Percentiles rank a stretch among this genome's conserved stretches.
phyloP scores from a whole-genome alignment of 2,329 filamentous ascomycete genomes.

The Nemania sp. region DNA sequence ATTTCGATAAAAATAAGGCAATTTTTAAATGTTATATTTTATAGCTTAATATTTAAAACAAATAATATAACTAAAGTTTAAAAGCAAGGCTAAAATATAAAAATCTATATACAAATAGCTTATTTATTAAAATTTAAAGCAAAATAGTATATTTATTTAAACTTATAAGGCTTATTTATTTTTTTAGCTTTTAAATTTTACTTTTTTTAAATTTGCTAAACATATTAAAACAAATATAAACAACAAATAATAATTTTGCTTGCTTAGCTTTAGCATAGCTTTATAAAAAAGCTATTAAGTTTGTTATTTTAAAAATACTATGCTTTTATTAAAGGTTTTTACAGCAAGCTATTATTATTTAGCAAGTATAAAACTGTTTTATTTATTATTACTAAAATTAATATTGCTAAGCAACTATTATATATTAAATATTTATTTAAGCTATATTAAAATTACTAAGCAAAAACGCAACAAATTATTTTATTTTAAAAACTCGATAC shows the following conservation, averaged over 20 bases:
- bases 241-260: background rate
- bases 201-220: too few species aligned
- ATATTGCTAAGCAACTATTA: too few species aligned
- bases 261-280: background rate
- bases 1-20: background rate
- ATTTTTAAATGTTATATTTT: background rate
- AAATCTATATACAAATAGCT: background rate
- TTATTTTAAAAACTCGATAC: constrained; percentile 4
- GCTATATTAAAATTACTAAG: background rate
- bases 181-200: too few species aligned
- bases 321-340: background rate
- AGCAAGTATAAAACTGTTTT: too few species aligned
- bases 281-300: background rate
- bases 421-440: too few species aligned
- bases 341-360: background rate
- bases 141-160: constrained; percentile 1
- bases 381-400: too few species aligned
- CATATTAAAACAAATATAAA: background rate
- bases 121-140: constrained; percentile 1
- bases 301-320: background rate
- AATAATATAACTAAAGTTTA: constrained; percentile 3
- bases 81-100: background rate
- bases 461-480: constrained; percentile 1
- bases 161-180: background rate
- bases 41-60: background rate